phyloP scores from a whole-genome alignment of 176 grass and related monocot genomes.

The Oryza glumipatula region DNA sequence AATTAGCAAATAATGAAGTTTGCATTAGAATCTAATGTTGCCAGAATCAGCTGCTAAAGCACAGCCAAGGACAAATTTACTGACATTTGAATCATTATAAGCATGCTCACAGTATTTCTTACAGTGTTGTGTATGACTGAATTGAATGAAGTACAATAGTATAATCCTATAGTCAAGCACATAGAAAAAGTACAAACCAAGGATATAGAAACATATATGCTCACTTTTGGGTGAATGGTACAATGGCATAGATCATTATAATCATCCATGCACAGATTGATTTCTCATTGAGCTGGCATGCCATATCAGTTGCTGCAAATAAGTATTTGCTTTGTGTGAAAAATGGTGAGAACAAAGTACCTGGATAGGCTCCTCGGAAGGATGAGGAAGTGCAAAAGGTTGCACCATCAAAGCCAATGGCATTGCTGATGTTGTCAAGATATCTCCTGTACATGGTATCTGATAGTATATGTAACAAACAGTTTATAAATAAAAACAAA shows the following conservation, averaged over 20 bases:
- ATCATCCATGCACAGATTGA: neutral
- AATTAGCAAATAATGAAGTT: constrained; percentile 1
- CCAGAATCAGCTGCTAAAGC: neutral
- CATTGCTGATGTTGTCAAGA: constrained; percentile 80
- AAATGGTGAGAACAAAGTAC: constrained; percentile 33
- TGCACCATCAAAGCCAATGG: constrained; percentile 86
- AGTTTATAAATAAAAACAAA: constrained; percentile 32
- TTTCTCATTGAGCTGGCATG: neutral
- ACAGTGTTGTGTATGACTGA: neutral
- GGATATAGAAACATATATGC: neutral
- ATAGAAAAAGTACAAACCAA: neutral
- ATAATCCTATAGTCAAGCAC: constrained; percentile 3
- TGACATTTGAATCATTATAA: neutral
- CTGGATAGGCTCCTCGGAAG: constrained; percentile 81
- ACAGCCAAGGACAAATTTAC: neutral
- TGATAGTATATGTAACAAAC: constrained; percentile 44
- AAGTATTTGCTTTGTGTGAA: constrained; percentile 1
- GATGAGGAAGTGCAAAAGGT: constrained; percentile 79
- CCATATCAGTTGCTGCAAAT: neutral
- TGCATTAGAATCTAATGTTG: constrained; percentile 15
- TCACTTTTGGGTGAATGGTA: constrained; percentile 9
- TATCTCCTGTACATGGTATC: constrained; percentile 91
- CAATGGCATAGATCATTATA: neutral
- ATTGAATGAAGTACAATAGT: neutral
- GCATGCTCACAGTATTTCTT: neutral